Evolutionary conservation across 768 basidiomycete genomes (phyloP).

Genomic region (Crassisporium funariophilum): DNA sequence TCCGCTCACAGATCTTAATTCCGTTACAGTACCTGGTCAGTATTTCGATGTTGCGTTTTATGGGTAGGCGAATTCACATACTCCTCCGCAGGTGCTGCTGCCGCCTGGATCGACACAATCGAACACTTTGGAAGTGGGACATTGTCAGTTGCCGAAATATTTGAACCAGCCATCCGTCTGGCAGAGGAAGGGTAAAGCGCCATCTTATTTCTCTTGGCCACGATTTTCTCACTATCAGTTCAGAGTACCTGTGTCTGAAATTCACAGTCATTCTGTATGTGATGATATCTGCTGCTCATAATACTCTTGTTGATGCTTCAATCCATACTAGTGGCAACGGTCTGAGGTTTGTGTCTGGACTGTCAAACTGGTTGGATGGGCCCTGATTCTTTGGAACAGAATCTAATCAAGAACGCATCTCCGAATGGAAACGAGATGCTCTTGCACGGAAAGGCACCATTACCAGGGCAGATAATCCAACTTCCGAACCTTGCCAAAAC

Average conservation of each 20-base stretch:
- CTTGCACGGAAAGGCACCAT: conserved; percentile 79
- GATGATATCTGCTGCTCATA: background rate
- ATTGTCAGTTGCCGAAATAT: conserved; percentile 61
- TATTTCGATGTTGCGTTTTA: background rate
- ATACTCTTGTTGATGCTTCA: background rate
- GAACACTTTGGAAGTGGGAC: conserved; percentile 80
- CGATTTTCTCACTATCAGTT: background rate
- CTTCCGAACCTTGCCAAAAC: conserved; percentile 83
- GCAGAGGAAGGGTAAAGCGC: conserved; percentile 84
- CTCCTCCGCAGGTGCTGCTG: conserved; percentile 69
- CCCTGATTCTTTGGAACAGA: conserved; percentile 29
- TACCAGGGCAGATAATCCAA: conserved; percentile 81
- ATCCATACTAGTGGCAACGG: conserved; percentile 52
- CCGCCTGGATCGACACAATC: conserved; percentile 93
- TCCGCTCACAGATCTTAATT: conserved; percentile 79
- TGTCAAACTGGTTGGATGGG: background rate
- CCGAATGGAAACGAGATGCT: conserved; percentile 88
- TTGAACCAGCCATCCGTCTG: conserved; percentile 87
- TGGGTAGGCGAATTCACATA: background rate
- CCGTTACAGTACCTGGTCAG: conserved; percentile 84
- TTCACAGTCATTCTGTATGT: conserved; percentile 59
- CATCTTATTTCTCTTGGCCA: background rate
- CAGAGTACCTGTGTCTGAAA: conserved; percentile 87
- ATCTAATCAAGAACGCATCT: conserved; percentile 79
- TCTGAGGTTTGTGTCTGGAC: conserved; percentile 47